Conservation (phyloP, 2,329 filamentous ascomycete species). For the Ramularia collo-cygni region DNA sequence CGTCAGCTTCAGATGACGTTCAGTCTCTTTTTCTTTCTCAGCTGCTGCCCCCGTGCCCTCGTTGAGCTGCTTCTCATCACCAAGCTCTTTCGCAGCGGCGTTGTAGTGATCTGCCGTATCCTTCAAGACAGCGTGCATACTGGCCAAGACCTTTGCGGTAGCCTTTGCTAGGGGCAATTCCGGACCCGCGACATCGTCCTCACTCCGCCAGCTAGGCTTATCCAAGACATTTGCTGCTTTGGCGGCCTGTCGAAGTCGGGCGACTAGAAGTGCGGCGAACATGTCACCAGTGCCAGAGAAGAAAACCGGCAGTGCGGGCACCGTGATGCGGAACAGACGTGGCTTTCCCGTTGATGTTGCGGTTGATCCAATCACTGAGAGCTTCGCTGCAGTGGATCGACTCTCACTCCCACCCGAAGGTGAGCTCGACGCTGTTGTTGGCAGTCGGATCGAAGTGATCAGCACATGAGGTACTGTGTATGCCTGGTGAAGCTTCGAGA, state of each 20-base stretch:
- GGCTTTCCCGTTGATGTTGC: conserved; percentile 57
- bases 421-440: conserved; percentile 45
- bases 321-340: conserved; percentile 80
- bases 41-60: conserved; percentile 38
- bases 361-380: conserved; percentile 67
- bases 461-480: conserved; percentile 81
- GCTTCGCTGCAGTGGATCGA: conserved; percentile 14
- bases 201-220: conserved; percentile 65
- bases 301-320: conserved; percentile 83
- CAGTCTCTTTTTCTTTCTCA: conserved; percentile 45
- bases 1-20: conserved; percentile 60
- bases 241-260: conserved; percentile 79
- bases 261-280: conserved; percentile 89
- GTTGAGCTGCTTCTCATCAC: conserved; percentile 40
- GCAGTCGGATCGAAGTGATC: conserved; percentile 79
- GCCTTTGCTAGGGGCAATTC: conserved; percentile 79
- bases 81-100: conserved; percentile 49
- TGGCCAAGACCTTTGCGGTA: conserved; percentile 78
- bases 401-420: conserved; percentile 21
- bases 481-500: conserved; percentile 64
- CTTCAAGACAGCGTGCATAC: conserved; percentile 80
- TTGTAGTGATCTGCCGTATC: conserved; percentile 61
- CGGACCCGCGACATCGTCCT: conserved; percentile 59
- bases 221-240: conserved; percentile 45
- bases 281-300: conserved; percentile 97